These are phyloP conservation scores for Xylariaceae sp. DNA, from an alignment of 2,329 filamentous ascomycete genomes.

Conservation along the genomic window DNA sequence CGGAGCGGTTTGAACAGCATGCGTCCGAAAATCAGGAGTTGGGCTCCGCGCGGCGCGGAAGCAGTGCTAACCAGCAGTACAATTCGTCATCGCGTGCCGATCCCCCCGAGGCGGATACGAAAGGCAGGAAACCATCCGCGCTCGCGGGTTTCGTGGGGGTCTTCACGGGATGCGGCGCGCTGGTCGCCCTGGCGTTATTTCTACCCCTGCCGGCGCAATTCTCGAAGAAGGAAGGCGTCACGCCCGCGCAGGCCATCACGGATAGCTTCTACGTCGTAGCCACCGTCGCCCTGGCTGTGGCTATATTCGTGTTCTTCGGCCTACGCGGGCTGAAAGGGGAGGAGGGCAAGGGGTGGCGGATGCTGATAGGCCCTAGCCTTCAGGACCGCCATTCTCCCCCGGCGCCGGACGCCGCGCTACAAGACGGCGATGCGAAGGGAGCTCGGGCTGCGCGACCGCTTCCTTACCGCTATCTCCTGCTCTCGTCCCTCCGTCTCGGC, in stretches of 20 bases:
- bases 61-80: conserved; percentile 22
- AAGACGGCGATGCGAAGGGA: not conserved
- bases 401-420: not conserved
- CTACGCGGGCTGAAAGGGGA: conserved; percentile 67
- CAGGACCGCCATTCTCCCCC: not conserved
- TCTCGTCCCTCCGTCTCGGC: conserved; percentile 63
- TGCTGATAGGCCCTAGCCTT: conserved; percentile 49
- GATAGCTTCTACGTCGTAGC: conserved; percentile 88
- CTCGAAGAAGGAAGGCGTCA: conserved; percentile 63
- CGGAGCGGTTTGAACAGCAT: conserved; percentile 49
- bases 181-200: conserved; percentile 78
- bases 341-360: conserved; percentile 67
- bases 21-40: conserved; percentile 31
- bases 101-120: conserved; percentile 16
- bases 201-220: conserved; percentile 83
- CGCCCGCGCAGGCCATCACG: conserved; percentile 68
- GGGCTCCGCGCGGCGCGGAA: conserved; percentile 11
- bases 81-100: conserved; percentile 10
- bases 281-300: conserved; percentile 64
- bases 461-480: conserved; percentile 57
- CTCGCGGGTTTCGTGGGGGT: conserved; percentile 88
- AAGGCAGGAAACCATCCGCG: conserved; percentile 45
- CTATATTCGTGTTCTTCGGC: conserved; percentile 73
- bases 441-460: conserved; percentile 34
- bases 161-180: conserved; percentile 86